Base-by-base conservation (phyloP, 495 filamentous ascomycete species). In the Pseudoneurospora amorphoporcata region DNA sequence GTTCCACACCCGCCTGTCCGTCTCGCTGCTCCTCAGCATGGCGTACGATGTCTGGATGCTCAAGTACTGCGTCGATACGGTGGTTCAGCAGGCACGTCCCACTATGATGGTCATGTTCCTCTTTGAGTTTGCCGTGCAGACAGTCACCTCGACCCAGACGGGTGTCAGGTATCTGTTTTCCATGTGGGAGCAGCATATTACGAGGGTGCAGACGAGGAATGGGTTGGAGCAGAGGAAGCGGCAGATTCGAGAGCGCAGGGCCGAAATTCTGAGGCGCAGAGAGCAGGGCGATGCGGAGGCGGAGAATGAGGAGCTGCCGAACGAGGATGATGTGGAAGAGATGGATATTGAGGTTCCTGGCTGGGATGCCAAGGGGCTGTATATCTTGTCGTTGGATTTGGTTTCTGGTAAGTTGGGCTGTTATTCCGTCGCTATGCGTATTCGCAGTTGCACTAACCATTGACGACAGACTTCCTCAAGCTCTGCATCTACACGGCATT, bases 21-120 rank as follows among this genome's bases (percentile, higher is more conserved):
- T 91, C 53, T 97, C 95, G 29, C 84, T 99, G 40, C 76, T 92
- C 0, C 79, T 97, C 41, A 92, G 94, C 65, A 84, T 95, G 47
- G 69, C 87, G 17, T 97, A 94, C 82, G 90, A 96, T 80, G 77
- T 87, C 35, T 90, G 86, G 75, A 88, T 99, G 83, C 85, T 98
- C 72, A 84, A 82, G 35, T 97, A 98, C 78, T 91, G 91, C 73
- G 83, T 97, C 76, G 86, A 88, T 10, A 92, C 91, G 3, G 94
- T 99, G 37, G 88, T 97, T 23, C 87, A 91, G 61, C 89, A 94
- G 73, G 92, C 95, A 0, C 89, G 92, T 23, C 94, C 95, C 0
- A 94, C 95, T 70, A 98, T 99, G 93, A 99, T 99, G 96, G 93
- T 99, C 71, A 98, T 98, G 94, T 99, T 99, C 78, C 90, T 94